A percentile compares a stretch with the other conserved stretches of the same genome.
Evolutionary conservation across 2,329 filamentous ascomycete genomes (phyloP).

Genomic region (Fusarium napiforme): DNA sequence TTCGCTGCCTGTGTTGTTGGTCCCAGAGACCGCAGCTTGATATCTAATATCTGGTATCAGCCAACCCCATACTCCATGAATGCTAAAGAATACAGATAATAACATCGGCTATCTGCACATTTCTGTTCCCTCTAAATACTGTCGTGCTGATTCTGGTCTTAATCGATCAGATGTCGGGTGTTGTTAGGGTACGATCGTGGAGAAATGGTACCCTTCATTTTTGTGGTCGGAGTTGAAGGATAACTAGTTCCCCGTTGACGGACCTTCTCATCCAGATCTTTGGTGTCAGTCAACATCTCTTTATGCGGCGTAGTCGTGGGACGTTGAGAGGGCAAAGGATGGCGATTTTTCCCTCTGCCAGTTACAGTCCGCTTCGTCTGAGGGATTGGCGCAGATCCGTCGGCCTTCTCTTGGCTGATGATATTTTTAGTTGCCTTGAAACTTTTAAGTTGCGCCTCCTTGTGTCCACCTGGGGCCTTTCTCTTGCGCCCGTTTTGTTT

Average conservation of each 20-base stretch:
- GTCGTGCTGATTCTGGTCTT: background rate
- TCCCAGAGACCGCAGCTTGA: slow-evolving; percentile 12
- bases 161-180: slow-evolving; percentile 54
- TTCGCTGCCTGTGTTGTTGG: slow-evolving; percentile 10
- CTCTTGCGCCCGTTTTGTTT: slow-evolving; percentile 51
- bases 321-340: slow-evolving; percentile 42
- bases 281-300: background rate
- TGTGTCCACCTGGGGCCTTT: slow-evolving; percentile 51
- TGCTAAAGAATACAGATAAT: slow-evolving; percentile 26
- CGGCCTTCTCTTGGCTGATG: slow-evolving; percentile 26
- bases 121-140: background rate
- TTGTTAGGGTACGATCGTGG: slow-evolving; percentile 55
- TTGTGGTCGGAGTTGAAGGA: slow-evolving; percentile 37
- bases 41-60: slow-evolving; percentile 17
- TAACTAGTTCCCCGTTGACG: background rate
- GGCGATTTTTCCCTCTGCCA: slow-evolving; percentile 3
- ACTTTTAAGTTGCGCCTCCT: slow-evolving; percentile 54
- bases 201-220: slow-evolving; percentile 54
- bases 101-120: slow-evolving; percentile 6
- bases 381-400: slow-evolving; percentile 21
- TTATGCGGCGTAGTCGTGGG: slow-evolving; percentile 8
- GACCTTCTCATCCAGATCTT: background rate
- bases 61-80: slow-evolving; percentile 32
- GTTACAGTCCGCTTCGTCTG: slow-evolving; percentile 4
- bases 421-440: slow-evolving; percentile 42